Percentiles rank a stretch among this genome's conserved stretches.
These are phyloP conservation scores for Medicago lupulina DNA, from an alignment of 306 rosid genomes.

Conservation along the genomic window DNA sequence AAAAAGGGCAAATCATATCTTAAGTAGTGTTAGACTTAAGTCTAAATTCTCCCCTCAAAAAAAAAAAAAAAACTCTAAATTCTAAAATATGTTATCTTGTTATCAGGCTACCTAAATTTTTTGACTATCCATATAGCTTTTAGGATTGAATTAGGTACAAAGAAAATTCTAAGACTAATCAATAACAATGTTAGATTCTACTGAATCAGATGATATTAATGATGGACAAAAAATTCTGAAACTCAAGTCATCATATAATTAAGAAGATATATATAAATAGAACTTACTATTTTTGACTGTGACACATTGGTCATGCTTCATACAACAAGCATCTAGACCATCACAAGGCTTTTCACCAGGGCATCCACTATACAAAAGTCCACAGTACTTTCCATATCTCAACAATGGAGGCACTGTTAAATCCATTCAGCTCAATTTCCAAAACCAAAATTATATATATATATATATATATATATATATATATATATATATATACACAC, in stretches of 20 bases:
- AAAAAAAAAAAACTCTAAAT: no score
- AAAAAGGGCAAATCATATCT: no score
- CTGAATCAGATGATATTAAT: slow-evolving; percentile 9
- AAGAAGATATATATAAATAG: slow-evolving; percentile 14
- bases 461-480: not conserved
- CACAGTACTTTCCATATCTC: slow-evolving; percentile 95
- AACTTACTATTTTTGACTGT: slow-evolving; percentile 72
- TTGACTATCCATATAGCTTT: not conserved
- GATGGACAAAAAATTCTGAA: slow-evolving; percentile 12
- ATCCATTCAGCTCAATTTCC: not conserved
- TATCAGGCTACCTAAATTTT: no score
- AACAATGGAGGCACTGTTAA: slow-evolving; percentile 80
- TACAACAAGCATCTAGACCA: slow-evolving; percentile 92
- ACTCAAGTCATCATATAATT: not conserved
- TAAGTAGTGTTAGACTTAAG: not conserved
- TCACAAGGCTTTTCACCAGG: slow-evolving; percentile 95
- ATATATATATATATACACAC: not conserved
- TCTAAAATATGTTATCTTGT: no score
- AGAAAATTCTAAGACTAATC: not conserved
- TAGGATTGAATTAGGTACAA: not conserved
- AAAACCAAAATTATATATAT: not conserved
- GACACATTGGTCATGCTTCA: slow-evolving; percentile 90
- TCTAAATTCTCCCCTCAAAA: not conserved
- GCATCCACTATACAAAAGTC: slow-evolving; percentile 88
- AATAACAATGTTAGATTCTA: no score